Evolutionary conservation across 2,329 filamentous ascomycete genomes (phyloP).

Genomic region (Westerdykella sp.): DNA sequence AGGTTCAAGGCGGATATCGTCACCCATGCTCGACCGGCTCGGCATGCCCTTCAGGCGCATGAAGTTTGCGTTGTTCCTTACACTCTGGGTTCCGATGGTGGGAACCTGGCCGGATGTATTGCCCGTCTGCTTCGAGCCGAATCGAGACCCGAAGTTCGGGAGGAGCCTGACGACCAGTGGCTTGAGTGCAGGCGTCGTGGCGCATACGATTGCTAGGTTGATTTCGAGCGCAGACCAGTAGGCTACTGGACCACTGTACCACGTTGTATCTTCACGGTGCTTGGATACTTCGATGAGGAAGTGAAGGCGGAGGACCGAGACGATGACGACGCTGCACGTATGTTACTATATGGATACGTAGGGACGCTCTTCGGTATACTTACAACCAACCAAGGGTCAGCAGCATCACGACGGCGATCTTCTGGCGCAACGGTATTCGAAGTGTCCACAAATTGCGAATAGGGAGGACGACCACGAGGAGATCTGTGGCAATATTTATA

Average conservation of each 20-base stretch:
- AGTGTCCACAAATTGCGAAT: constrained; percentile 20
- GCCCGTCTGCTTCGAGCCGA: background rate
- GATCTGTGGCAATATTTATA: constrained; percentile 21
- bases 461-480: constrained; percentile 21
- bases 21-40: background rate
- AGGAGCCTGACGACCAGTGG: constrained; percentile 16
- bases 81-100: background rate
- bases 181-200: constrained; percentile 26
- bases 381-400: constrained; percentile 34
- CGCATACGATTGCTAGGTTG: constrained; percentile 30
- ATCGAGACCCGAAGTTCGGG: background rate
- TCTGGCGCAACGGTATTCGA: constrained; percentile 19
- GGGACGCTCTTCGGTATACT: constrained; percentile 4
- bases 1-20: background rate
- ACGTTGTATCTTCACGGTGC: constrained; percentile 18
- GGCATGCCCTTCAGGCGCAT: background rate
- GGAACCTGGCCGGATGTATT: background rate
- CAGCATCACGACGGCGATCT: constrained; percentile 25
- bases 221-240: constrained; percentile 29
- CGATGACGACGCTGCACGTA: constrained; percentile 18
- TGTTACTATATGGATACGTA: background rate
- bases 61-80: background rate
- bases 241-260: constrained; percentile 16
- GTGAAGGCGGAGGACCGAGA: constrained; percentile 25
- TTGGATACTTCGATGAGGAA: constrained; percentile 10